Evolutionary conservation across 1,284 basidiomycete genomes (phyloP), one percentile per base, ranked within the genome.

Genomic region (Pseudozyma pruni): DNA sequence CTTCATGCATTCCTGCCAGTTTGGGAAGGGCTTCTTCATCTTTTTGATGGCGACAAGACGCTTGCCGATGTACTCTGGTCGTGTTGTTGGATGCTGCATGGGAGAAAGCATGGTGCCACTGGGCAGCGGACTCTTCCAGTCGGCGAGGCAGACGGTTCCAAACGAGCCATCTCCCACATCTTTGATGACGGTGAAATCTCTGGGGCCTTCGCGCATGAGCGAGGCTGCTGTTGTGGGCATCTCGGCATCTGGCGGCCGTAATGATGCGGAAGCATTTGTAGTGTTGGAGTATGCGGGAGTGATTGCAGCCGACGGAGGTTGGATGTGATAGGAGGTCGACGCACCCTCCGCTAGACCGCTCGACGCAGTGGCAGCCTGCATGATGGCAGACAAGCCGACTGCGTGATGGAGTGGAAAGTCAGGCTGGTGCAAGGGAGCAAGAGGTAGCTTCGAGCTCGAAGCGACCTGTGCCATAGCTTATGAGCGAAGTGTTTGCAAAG

Each of bases 11-110:
- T 98, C 94, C 76, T 92, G 90, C 95, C 96, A 98, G 27, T 92
- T 92, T 74, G 95, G 91, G 90, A 94, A 98, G 63, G 89, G 90
- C 86, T 91, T 93, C 87, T 94, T 98, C 94, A 98, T 98, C 80
- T 93, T 86, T 86, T 99, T 99, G 79, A 99, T 89, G 56, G 96
- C 96, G 62, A 98, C 96, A 59, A 99, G 88, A 66, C 92, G 88
- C 85, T 94, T 98, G 59, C 92, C 93, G 42, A 88, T 87, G 89
- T 94, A 98, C 83, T 97, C 95, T 64, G 93, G 92, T 69, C 93
- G 86, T 35, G 93, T 92, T 19, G 85, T 86, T 0, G 87, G 76
- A 50, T 82, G 80, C 45, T 82, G 80, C 80, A 82, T 82, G n/a
- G 80, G 78, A 1, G 77, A 76, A 29, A 81, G 77, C 70, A 80